Evolutionary conservation across 805 yeast genomes (phyloP).

Genomic region (Wickerhamiella brachini): DNA sequence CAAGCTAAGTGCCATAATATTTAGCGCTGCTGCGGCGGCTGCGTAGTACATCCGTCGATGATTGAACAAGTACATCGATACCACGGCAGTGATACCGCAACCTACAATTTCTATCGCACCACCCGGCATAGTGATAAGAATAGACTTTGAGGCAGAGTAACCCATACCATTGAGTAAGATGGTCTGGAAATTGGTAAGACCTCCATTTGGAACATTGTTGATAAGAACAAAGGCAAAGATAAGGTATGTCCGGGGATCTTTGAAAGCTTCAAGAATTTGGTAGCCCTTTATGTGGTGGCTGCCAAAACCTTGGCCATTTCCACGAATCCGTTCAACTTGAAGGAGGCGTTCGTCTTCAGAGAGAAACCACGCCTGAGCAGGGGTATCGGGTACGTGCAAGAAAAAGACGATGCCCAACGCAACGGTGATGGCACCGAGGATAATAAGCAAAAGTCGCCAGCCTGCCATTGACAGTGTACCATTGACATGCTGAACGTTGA

Average conservation of each 20-base stretch:
- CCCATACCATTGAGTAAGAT: constrained; percentile 30
- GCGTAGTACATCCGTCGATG: constrained; percentile 22
- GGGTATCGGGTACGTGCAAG: constrained; percentile 37
- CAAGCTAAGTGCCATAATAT: constrained; percentile 31
- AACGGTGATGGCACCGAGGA: constrained; percentile 43
- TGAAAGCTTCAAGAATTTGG: constrained; percentile 38
- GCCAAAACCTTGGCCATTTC: constrained; percentile 44
- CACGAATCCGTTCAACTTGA: constrained; percentile 39
- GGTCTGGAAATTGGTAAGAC: constrained; percentile 35
- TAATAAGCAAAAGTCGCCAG: constrained; percentile 45
- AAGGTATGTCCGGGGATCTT: constrained; percentile 38
- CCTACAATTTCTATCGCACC: constrained; percentile 31
- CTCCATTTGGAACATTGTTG: constrained; percentile 40
- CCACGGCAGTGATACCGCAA: constrained; percentile 8
- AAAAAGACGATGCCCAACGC: constrained; percentile 19
- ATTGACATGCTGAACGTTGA: constrained; percentile 14
- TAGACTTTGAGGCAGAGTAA: constrained; percentile 18
- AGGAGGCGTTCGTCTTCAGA: constrained; percentile 32
- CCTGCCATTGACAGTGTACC: constrained; percentile 17
- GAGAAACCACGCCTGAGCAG: constrained; percentile 34
- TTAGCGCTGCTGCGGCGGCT: constrained; percentile 36
- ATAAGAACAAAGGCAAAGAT: constrained; percentile 29
- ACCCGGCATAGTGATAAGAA: constrained; percentile 32
- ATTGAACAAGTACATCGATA: constrained; percentile 5
- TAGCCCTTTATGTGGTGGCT: constrained; percentile 36